These are phyloP conservation scores for Groenewaldozyma sp. DNA, from an alignment of 1,139 yeast species.

Conservation along the genomic window DNA sequence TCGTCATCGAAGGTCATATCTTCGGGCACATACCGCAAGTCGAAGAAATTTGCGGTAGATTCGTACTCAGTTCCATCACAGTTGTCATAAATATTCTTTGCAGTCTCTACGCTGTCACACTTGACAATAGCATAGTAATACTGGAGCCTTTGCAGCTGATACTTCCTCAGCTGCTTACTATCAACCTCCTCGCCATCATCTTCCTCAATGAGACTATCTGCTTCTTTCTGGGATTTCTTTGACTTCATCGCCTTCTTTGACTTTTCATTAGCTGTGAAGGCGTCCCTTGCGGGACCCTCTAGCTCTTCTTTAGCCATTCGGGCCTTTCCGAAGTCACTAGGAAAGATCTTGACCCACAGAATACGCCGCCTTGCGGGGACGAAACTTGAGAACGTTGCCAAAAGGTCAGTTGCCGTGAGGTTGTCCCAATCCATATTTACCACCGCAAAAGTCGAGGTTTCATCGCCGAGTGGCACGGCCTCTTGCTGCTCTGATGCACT, in stretches of 20 bases:
- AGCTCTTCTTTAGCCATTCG: conserved; percentile 83
- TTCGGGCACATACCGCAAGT: conserved; percentile 85
- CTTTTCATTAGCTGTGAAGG: conserved; percentile 45
- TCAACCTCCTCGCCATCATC: conserved; percentile 40
- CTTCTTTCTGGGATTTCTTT: conserved; percentile 13
- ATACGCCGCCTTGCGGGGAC: conserved; percentile 71
- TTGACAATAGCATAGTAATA: conserved; percentile 90
- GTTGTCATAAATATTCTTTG: conserved; percentile 66
- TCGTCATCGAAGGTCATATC: conserved; percentile 73
- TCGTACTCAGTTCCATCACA: conserved; percentile 96
- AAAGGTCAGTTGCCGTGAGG: conserved; percentile 70
- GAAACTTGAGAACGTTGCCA: conserved; percentile 86
- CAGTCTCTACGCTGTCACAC: conserved; percentile 68
- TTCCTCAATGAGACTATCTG: conserved; percentile 25
- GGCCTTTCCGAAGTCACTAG: conserved; percentile 90
- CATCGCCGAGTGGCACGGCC: conserved; percentile 73
- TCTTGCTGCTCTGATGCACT: conserved; percentile 28
- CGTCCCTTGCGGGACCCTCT: conserved; percentile 87
- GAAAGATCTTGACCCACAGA: conserved; percentile 64
- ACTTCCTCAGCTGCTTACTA: conserved; percentile 46
- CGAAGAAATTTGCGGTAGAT: conserved; percentile 90
- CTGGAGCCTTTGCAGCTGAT: conserved; percentile 69
- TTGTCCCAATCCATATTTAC: conserved; percentile 98
- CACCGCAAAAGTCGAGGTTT: conserved; percentile 72
- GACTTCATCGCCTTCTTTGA: conserved; percentile 29